Conservation (phyloP, 2,329 filamentous ascomycete genomes). For the Diaporthe citriasiana region DNA sequence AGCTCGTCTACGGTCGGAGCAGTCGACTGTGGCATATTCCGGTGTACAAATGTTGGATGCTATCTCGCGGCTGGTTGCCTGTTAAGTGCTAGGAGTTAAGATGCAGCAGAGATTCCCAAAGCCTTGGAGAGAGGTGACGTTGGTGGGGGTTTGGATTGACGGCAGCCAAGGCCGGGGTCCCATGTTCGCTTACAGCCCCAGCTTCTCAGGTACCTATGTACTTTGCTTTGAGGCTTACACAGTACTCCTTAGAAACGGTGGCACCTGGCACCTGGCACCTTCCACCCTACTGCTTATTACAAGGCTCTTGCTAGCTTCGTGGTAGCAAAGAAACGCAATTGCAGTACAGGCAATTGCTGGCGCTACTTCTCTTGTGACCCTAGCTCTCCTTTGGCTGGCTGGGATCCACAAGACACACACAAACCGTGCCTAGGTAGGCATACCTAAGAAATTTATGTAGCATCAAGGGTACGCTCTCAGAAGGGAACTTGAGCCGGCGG, state of each 20-base stretch:
- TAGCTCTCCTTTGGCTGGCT: not conserved
- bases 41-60: not conserved
- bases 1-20: not conserved
- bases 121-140: slow-evolving; percentile 16
- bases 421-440: not conserved
- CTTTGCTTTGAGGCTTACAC: not conserved
- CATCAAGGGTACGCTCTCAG: not conserved
- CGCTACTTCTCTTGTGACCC: not conserved
- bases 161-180: slow-evolving; percentile 4
- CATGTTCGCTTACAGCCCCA: not conserved
- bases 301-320: not conserved
- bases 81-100: not conserved
- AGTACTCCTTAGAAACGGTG: no score
- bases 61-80: not conserved
- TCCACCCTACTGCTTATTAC: not conserved
- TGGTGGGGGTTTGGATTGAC: not conserved
- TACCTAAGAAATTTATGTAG: not conserved
- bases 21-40: slow-evolving; percentile 14
- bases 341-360: not conserved
- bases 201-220: not conserved
- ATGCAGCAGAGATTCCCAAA: not conserved
- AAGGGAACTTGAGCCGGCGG: no score
- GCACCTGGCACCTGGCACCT: not conserved
- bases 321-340: not conserved
- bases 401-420: not conserved